Conservation (phyloP, 1,284 basidiomycete genomes). For the Acaromyces ingoldii region DNA sequence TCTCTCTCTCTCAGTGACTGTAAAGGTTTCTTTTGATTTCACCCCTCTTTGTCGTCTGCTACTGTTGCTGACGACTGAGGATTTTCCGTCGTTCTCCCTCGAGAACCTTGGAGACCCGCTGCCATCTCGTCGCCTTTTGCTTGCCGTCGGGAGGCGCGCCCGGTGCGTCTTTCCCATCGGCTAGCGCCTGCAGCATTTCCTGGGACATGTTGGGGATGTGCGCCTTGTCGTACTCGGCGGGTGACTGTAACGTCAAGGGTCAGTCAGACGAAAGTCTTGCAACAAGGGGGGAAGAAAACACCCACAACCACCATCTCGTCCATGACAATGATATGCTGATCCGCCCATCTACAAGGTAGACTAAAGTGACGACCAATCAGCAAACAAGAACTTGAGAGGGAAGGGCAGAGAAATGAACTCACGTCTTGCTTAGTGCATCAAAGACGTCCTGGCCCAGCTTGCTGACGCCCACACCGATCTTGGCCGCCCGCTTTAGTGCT, state of each 20-base stretch:
- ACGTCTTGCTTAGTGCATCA: constrained; percentile 49
- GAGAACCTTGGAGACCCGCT: constrained; percentile 15
- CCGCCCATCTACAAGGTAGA: constrained; percentile 47
- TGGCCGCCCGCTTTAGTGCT: constrained; percentile 9
- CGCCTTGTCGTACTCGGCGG: constrained; percentile 34
- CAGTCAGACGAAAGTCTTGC: not conserved
- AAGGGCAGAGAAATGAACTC: constrained; percentile 10
- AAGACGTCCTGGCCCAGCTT: constrained; percentile 33
- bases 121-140: constrained; percentile 12
- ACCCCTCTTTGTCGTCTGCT: too few species aligned
- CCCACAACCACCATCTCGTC: constrained; percentile 47
- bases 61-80: too few species aligned
- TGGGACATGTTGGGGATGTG: constrained; percentile 30
- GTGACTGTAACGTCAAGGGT: not conserved
- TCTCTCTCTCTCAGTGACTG: not conserved
- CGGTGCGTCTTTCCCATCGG: constrained; percentile 6
- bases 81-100: constrained; percentile 40
- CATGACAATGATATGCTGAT: constrained; percentile 48
- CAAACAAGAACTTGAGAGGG: not conserved
- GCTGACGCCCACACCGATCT: constrained; percentile 14
- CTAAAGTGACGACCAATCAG: constrained; percentile 10
- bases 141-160: constrained; percentile 1
- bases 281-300: not conserved
- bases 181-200: constrained; percentile 7
- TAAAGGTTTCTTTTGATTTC: not conserved